phyloP scores from a whole-genome alignment of 1,284 basidiomycete genomes.

The Malassezia slooffiae region DNA sequence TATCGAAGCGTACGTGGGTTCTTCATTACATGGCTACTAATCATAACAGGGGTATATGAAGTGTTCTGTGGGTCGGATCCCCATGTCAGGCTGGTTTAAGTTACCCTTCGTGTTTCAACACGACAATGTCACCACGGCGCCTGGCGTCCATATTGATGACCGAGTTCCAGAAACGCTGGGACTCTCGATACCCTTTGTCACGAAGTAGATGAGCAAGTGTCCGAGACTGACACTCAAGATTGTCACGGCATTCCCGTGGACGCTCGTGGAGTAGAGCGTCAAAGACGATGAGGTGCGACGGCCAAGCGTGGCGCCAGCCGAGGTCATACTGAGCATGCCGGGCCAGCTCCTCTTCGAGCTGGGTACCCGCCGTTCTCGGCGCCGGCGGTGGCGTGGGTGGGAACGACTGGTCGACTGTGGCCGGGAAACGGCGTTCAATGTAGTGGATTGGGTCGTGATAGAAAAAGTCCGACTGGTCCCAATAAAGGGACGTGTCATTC shows the following conservation, averaged over 20 bases:
- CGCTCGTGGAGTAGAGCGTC: conserved; percentile 54
- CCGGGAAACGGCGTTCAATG: conserved; percentile 58
- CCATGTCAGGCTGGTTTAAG: too few species aligned
- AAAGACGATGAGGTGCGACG: conserved; percentile 67
- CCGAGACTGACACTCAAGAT: conserved; percentile 45
- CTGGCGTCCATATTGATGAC: conserved; percentile 69
- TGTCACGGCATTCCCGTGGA: conserved; percentile 17
- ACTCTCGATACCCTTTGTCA: conserved; percentile 58
- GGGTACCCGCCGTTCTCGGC: background rate
- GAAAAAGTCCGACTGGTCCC: conserved; percentile 74
- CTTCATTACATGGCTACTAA: too few species aligned
- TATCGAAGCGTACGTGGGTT: too few species aligned
- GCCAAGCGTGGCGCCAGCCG: conserved; percentile 64
- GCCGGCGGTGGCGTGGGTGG: conserved; percentile 47
- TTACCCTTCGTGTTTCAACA: conserved; percentile 51
- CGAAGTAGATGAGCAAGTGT: conserved; percentile 49
- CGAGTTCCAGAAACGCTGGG: conserved; percentile 58
- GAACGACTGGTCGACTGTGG: conserved; percentile 56
- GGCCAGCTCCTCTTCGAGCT: background rate
- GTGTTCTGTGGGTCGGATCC: too few species aligned
- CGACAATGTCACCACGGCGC: conserved; percentile 60
- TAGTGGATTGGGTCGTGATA: conserved; percentile 64
- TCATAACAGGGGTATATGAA: too few species aligned
- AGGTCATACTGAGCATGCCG: conserved; percentile 15
- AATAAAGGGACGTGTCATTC: conserved; percentile 50